Evolutionary conservation across 352 stramenopile genomes (phyloP).

Genomic region (Globisporangium lucens): DNA sequence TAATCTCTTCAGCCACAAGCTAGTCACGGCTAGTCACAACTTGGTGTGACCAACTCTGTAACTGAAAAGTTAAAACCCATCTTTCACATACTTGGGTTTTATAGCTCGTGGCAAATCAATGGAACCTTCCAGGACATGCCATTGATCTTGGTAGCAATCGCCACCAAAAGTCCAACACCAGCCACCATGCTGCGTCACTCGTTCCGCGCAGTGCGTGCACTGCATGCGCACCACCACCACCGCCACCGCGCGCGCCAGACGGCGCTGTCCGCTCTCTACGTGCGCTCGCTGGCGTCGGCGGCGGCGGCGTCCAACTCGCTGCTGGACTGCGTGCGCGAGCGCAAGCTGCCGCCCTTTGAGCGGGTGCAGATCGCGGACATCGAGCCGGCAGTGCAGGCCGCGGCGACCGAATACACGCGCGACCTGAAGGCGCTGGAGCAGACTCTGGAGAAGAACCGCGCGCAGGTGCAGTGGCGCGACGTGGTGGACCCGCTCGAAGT

Average conservation of each 20-base stretch:
- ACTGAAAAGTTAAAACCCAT: not conserved
- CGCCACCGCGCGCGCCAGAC: no score
- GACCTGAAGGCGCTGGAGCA: slow-evolving; percentile 49
- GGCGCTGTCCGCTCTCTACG: not conserved
- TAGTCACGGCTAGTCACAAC: not conserved
- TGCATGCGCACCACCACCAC: slow-evolving; percentile 2
- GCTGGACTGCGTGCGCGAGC: slow-evolving; percentile 49
- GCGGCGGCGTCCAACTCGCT: slow-evolving; percentile 39
- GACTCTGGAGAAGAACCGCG: slow-evolving; percentile 22
- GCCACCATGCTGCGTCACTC: slow-evolving; percentile 4
- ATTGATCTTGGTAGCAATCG: not conserved
- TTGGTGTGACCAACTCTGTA: not conserved
- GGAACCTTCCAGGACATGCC: slow-evolving; percentile 1
- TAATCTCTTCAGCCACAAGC: not conserved
- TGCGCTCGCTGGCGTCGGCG: slow-evolving; percentile 5
- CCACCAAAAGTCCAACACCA: not conserved
- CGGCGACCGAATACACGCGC: slow-evolving; percentile 44
- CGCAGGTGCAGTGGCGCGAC: slow-evolving; percentile 68
- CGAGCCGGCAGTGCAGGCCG: slow-evolving; percentile 49
- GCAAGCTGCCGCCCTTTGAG: slow-evolving; percentile 67
- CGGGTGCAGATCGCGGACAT: slow-evolving; percentile 61
- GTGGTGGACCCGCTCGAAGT: slow-evolving; percentile 92
- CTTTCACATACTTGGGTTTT: not conserved
- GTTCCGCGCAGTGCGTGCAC: not conserved
- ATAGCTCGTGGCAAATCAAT: not conserved